Evolutionary conservation across 192 early-diverging fungal species (phyloP), one percentile per base, ranked within the genome.

Genomic region (Entophlyctis helioformis): DNA sequence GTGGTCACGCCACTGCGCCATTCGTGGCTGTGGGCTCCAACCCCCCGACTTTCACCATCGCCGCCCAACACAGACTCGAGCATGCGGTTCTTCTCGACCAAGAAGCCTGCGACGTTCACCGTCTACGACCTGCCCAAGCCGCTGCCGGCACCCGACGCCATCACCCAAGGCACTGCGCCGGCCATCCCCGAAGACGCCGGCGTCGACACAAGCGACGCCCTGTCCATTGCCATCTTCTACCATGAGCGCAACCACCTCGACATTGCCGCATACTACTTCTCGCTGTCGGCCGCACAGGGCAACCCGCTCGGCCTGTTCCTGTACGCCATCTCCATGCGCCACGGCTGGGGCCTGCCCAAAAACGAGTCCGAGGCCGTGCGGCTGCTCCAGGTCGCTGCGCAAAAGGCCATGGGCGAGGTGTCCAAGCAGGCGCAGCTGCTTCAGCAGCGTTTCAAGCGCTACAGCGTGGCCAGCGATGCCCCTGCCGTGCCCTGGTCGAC

Each of bases 181-280:
- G n/a, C n/a, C n/a, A n/a, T n/a, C n/a, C n/a, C n/a, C n/a, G n/a
- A n/a, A n/a, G n/a, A n/a, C n/a, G n/a, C 50, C 51, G 33, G 52
- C 21, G 40, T 70, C 20, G 56, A 63, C 48, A 36, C 54, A 12
- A 52, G 4, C 15, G 71, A 74, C 54, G 53, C 57, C 11, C 28
- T 71, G 16, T 32, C 46, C 16, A 52, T 70, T 0, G 64, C 53
- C 31, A 74, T 74, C 42, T 64, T 48, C 51, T 71, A 64, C 53
- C 67, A 74, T 42, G 71, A 73, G 44, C 44, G 42, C 4, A 51
- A 60, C 24, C 42, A 53, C 46, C 49, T 71, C 22, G 56, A 58
- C 31, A 48, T 71, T 19, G 54, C 67, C n/a, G 49, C 65, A 11
- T 74, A 74, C 44, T 71, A 71, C 54, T 69, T 70, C 23, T 60